phyloP scores from a whole-genome alignment of 31 red algal species.

The Porphyra umbilicalis region DNA sequence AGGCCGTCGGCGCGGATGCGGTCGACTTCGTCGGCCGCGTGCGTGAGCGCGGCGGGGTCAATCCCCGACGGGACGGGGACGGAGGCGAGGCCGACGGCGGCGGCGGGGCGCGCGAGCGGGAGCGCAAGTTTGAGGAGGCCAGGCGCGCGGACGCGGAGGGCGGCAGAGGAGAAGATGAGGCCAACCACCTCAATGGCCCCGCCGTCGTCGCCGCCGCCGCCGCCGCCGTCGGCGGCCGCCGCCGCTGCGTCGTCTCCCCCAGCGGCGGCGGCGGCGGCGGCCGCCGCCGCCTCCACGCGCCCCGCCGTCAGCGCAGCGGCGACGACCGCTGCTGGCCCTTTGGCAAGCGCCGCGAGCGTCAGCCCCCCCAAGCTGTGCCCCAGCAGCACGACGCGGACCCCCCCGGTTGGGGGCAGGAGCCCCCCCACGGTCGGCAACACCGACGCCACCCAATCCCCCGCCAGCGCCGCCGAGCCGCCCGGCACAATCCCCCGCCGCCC shows the following conservation, averaged over 20 bases:
- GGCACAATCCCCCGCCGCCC: not conserved
- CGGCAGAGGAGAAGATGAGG: not conserved
- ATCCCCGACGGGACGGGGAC: not conserved
- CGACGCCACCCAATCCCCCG: conserved; percentile 15
- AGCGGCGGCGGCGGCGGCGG: not conserved
- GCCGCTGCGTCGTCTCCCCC: no score
- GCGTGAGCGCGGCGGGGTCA: not conserved
- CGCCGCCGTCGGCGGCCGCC: no score
- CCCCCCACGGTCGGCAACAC: conserved; percentile 7
- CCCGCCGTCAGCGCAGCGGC: not conserved
- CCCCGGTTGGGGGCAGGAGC: not conserved
- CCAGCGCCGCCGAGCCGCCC: conserved; percentile 2
- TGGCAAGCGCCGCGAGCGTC: conserved; percentile 5
- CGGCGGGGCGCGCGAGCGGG: not conserved
- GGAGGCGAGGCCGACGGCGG: not conserved
- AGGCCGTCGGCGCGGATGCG: not conserved
- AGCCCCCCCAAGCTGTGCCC: conserved; percentile 65
- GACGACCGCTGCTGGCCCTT: conserved; percentile 3
- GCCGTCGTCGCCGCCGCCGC: no score
- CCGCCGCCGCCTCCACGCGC: not conserved
- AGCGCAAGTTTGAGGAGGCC: not conserved
- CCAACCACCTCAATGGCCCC: not conserved
- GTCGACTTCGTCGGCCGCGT: not conserved
- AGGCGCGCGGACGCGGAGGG: not conserved
- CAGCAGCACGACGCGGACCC: conserved; percentile 21